Evolutionary conservation across 2,329 filamentous ascomycete genomes (phyloP).

Genomic region (Pestalotiopsis sp.): DNA sequence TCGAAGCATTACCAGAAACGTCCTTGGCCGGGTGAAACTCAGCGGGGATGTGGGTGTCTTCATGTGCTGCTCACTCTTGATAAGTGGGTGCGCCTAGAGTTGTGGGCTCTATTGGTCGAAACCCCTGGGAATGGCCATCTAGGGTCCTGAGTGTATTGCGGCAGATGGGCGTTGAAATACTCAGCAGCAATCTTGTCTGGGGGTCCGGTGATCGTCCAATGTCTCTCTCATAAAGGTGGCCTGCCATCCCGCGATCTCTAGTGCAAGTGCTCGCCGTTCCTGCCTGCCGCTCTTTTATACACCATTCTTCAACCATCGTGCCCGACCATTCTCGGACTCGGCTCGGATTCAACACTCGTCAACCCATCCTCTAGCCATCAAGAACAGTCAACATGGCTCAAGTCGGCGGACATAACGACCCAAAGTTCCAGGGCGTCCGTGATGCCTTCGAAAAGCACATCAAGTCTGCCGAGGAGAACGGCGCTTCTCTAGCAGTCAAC

Average conservation of each 20-base stretch:
- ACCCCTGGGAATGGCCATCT: not conserved
- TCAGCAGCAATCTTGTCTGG: not conserved
- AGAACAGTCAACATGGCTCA: conserved; percentile 14
- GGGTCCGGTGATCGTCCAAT: not conserved
- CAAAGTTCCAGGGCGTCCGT: conserved; percentile 37
- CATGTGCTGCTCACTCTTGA: not conserved
- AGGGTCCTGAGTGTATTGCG: not conserved
- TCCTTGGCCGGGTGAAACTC: not conserved
- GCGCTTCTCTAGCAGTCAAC: conserved; percentile 42
- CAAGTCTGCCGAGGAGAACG: conserved; percentile 39
- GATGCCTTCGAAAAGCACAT: conserved; percentile 36
- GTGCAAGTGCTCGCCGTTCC: not conserved
- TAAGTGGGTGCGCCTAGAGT: not conserved
- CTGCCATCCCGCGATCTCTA: not conserved
- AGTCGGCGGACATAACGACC: conserved; percentile 38
- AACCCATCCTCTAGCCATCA: not conserved
- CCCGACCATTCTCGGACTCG: not conserved
- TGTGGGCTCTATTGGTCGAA: not conserved
- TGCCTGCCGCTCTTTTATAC: not conserved
- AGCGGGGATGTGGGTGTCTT: not conserved
- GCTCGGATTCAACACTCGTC: not conserved
- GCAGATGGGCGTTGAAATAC: not conserved
- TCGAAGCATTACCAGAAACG: not conserved
- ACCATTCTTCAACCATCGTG: not conserved
- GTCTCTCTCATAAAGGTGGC: not conserved